Percentiles rank a stretch among this genome's conserved stretches.
Conservation (phyloP, 306 rosid species). For the Ochetophila trinervis region DNA sequence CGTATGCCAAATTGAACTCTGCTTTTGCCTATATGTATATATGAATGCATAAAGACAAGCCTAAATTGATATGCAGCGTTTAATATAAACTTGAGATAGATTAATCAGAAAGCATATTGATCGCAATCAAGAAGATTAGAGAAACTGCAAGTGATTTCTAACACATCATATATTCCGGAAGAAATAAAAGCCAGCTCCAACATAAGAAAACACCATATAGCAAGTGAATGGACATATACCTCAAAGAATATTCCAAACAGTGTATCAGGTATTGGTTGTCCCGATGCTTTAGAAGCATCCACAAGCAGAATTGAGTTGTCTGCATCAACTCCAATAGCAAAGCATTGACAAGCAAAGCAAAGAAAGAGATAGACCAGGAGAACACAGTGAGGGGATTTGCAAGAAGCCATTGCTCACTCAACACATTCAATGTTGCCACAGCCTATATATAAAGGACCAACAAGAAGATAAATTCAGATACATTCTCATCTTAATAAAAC, state of each 20-base stretch:
- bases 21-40: background rate
- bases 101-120: background rate
- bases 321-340: slow-evolving; percentile 40
- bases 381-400: slow-evolving; percentile 34
- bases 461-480: slow-evolving; percentile 11
- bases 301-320: slow-evolving; percentile 39
- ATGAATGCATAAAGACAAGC: background rate
- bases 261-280: slow-evolving; percentile 50
- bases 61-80: background rate
- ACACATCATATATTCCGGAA: background rate
- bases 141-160: background rate
- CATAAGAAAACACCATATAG: background rate
- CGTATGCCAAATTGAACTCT: background rate
- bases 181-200: background rate
- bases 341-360: slow-evolving; percentile 35
- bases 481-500: slow-evolving; percentile 14
- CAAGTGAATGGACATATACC: slow-evolving; percentile 41
- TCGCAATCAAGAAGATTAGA: background rate
- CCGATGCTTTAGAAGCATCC: slow-evolving; percentile 62
- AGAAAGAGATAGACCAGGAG: slow-evolving; percentile 39
- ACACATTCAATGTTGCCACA: slow-evolving; percentile 41
- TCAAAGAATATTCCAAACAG: slow-evolving; percentile 84
- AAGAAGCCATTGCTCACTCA: slow-evolving; percentile 54
- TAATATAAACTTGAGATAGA: background rate
- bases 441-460: slow-evolving; percentile 27